Conservation (phyloP, 2,329 filamentous ascomycete genomes). For the Talaromyces sp. region DNA sequence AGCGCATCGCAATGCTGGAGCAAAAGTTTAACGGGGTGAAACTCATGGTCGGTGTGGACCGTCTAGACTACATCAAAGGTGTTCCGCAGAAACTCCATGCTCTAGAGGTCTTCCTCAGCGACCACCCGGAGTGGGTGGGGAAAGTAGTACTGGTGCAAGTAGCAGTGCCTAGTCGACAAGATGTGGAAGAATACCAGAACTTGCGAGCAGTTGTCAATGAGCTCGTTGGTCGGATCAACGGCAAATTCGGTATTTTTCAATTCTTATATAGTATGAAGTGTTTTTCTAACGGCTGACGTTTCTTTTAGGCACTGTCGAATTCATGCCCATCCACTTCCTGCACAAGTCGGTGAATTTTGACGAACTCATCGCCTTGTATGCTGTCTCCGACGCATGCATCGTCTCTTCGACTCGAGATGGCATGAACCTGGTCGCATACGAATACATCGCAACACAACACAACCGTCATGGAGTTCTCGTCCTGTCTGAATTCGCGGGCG, state of each 20-base stretch:
- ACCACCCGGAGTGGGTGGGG: constrained; percentile 93
- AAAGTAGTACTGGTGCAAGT: constrained; percentile 93
- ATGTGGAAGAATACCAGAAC: constrained; percentile 95
- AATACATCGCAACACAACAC: constrained; percentile 89
- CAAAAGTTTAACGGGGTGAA: constrained; percentile 91
- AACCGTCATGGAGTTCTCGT: constrained; percentile 87
- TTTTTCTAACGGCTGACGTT: neutral
- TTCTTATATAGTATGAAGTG: neutral
- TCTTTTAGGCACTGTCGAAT: constrained; percentile 70
- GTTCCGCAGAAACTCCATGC: constrained; percentile 93
- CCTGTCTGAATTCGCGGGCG: constrained; percentile 88
- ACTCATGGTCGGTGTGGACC: constrained; percentile 89
- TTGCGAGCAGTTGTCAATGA: constrained; percentile 90
- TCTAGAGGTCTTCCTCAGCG: constrained; percentile 86
- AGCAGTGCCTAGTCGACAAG: constrained; percentile 82
- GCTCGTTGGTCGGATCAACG: constrained; percentile 89
- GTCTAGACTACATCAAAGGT: constrained; percentile 95
- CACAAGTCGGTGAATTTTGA: constrained; percentile 91
- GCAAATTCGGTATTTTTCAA: constrained; percentile 62
- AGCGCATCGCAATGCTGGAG: constrained; percentile 73
- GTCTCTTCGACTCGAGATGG: constrained; percentile 88
- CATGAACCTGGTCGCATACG: constrained; percentile 95
- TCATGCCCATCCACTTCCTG: constrained; percentile 96
- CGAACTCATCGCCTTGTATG: constrained; percentile 85
- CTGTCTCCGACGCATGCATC: constrained; percentile 80